Percentiles rank a stretch among this genome's conserved stretches.
Conservation (phyloP, 163 green algal genomes). For the Picocystis sp. region DNA sequence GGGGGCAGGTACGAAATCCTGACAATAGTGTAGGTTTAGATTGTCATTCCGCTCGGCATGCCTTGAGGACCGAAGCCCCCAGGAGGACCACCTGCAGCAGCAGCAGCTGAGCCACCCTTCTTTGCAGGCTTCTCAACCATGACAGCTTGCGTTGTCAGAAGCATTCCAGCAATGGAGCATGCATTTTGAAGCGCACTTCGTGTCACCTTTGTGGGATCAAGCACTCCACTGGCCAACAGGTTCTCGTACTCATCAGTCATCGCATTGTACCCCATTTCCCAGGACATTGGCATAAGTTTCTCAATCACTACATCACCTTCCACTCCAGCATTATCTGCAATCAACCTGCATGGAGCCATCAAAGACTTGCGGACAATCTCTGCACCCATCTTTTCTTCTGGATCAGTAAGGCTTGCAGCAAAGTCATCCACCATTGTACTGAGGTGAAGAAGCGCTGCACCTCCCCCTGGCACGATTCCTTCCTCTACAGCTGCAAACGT, state of each 20-base stretch:
- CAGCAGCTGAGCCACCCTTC: neutral
- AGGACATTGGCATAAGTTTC: slow-evolving; percentile 66
- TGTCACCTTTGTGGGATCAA: slow-evolving; percentile 98
- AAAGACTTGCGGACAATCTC: slow-evolving; percentile 17
- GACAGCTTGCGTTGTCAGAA: slow-evolving; percentile 96
- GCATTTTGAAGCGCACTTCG: slow-evolving; percentile 77
- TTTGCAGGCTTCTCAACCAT: slow-evolving; percentile 50
- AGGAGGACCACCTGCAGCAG: too few species aligned
- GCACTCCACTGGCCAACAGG: slow-evolving; percentile 70
- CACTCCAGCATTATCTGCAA: slow-evolving; percentile 88
- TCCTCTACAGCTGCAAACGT: slow-evolving; percentile 50
- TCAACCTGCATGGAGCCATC: slow-evolving; percentile 49
- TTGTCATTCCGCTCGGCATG: too few species aligned
- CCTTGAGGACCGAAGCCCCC: too few species aligned
- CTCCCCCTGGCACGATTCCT: slow-evolving; percentile 82
- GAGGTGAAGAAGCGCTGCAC: slow-evolving; percentile 63
- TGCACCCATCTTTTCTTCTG: slow-evolving; percentile 73
- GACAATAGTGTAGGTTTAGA: too few species aligned
- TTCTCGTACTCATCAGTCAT: slow-evolving; percentile 77
- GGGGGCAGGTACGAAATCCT: too few species aligned
- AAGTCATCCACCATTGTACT: slow-evolving; percentile 65
- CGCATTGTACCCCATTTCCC: slow-evolving; percentile 93
- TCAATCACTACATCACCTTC: slow-evolving; percentile 97
- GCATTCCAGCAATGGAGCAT: slow-evolving; percentile 91
- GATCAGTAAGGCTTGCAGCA: slow-evolving; percentile 23